Evolutionary conservation across 2,329 filamentous ascomycete species (phyloP).

Genomic region (Didymosphaeria variabile): DNA sequence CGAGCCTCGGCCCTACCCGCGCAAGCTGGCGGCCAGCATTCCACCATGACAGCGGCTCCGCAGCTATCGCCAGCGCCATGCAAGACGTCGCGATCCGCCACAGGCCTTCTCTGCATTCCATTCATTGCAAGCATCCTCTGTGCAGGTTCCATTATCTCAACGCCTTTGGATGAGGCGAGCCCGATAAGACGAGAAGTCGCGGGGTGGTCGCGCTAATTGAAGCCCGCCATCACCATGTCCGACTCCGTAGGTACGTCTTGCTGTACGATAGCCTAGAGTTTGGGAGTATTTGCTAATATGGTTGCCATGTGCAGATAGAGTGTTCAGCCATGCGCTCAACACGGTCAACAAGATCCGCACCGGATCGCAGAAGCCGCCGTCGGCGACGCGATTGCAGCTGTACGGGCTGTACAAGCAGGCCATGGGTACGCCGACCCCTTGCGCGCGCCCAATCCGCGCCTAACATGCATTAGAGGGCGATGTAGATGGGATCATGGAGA

Average conservation of each 20-base stretch:
- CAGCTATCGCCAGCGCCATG: conserved; percentile 40
- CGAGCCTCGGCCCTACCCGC: conserved; percentile 26
- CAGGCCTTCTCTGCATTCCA: conserved; percentile 6
- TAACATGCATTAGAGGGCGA: conserved; percentile 74
- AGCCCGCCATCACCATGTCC: conserved; percentile 42
- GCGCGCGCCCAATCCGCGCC: conserved; percentile 4
- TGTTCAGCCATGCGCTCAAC: conserved; percentile 98
- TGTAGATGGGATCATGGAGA: conserved; percentile 91
- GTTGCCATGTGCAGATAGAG: conserved; percentile 72
- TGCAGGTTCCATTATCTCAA: conserved; percentile 14
- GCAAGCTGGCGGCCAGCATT: conserved; percentile 6
- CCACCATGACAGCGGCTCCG: conserved; percentile 29
- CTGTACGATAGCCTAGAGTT: too few relatives aligned
- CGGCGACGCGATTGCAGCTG: conserved; percentile 83
- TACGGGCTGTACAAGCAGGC: conserved; percentile 99
- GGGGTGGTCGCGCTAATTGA: conserved; percentile 32
- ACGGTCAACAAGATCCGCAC: conserved; percentile 98
- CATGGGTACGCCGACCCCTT: conserved; percentile 68
- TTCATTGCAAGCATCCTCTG: not conserved
- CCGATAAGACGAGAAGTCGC: conserved; percentile 10
- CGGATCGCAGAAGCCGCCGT: conserved; percentile 86
- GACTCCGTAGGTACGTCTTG: conserved; percentile 52
- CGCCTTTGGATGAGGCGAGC: conserved; percentile 29
- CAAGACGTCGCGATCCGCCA: conserved; percentile 27
- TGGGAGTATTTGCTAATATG: conserved; percentile 16